A percentile compares a stretch with the other conserved stretches of the same genome.
Conservation (phyloP, 768 basidiomycete genomes). For the Saitozyma sp. region DNA sequence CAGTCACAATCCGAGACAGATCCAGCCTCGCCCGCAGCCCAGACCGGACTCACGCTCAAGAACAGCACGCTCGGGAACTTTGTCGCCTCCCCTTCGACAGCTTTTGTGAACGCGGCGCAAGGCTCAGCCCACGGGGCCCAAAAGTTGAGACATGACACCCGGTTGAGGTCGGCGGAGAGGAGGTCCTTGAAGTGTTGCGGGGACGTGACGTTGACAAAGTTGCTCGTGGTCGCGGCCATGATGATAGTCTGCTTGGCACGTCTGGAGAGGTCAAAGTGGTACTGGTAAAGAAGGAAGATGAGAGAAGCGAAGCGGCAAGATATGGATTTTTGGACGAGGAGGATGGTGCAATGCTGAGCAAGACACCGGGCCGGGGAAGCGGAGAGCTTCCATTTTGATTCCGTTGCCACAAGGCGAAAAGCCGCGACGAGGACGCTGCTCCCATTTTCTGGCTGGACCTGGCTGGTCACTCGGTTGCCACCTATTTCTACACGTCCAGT, state of each 20-base stretch:
- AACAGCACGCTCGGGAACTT: constrained; percentile 71
- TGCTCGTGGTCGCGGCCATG: constrained; percentile 38
- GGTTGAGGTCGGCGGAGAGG: constrained; percentile 71
- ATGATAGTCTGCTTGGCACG: background rate
- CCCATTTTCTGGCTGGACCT: background rate
- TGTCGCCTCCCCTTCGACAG: constrained; percentile 70
- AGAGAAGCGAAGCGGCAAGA: background rate
- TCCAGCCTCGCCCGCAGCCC: no score
- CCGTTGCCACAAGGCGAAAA: background rate
- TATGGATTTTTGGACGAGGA: background rate
- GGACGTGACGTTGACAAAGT: constrained; percentile 61
- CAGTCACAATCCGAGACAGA: no score
- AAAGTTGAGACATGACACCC: constrained; percentile 87
- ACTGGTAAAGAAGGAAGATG: background rate
- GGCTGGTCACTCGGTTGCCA: background rate
- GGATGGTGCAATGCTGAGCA: constrained; percentile 9
- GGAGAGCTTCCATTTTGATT: background rate
- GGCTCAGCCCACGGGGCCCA: constrained; percentile 93
- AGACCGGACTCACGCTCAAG: constrained; percentile 61
- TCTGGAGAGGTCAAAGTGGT: background rate
- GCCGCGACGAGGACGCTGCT: background rate
- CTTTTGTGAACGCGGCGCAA: constrained; percentile 83
- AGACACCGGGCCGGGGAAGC: no score
- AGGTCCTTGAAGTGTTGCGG: constrained; percentile 71
- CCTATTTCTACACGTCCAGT: background rate